Base-by-base conservation (phyloP, 1,284 basidiomycete genomes). In the Fistulinella cinereoalba region DNA sequence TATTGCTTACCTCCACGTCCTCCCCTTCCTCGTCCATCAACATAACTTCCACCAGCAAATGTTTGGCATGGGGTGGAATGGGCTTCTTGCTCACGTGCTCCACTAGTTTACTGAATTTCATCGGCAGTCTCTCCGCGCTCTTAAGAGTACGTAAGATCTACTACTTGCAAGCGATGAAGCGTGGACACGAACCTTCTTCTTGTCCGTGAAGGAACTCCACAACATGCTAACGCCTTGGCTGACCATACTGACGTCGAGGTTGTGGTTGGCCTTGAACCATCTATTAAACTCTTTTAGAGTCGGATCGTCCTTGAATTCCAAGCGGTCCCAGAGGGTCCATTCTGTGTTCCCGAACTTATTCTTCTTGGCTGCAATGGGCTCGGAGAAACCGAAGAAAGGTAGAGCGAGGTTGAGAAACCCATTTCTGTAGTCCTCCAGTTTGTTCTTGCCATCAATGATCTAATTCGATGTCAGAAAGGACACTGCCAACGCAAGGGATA, bases 301-400 rank as follows among this genome's bases (percentile, higher is more conserved):
- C 9, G 94, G 89, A 69, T 99, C 86, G 60, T 85, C 81, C 58
- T 84, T 79, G 69, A 99, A 90, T 69, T 94, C 88, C 74, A 99
- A 94, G 47, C 95, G 85, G 70, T 97, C 94, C 97, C 97, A 99
- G 28, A 99, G 80, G 4, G 97, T 99, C 96, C 97, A 99, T 57
- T 97, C 92, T 1, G 78, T 87, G 40, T 75, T 72, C 56, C 83
- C 85, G 68, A 94, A 97, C 77, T 93, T 94, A 56, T 83, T 77
- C 76, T 95, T 97, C 53, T 80, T 64, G n/a, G 96, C 93, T 3
- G 85, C 87, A 55, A 99, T 93, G 18, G 97, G 97, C 64, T 99
- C 97, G 2, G 94, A 97, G 77, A 99, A 99, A 21, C 94, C 97
- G 64, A 99, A 97, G 85, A 99, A 99, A 3, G 97, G 97, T 47